These are phyloP conservation scores for Naganishia friedmannii DNA, from an alignment of 768 basidiomycete species.

Conservation along the genomic window DNA sequence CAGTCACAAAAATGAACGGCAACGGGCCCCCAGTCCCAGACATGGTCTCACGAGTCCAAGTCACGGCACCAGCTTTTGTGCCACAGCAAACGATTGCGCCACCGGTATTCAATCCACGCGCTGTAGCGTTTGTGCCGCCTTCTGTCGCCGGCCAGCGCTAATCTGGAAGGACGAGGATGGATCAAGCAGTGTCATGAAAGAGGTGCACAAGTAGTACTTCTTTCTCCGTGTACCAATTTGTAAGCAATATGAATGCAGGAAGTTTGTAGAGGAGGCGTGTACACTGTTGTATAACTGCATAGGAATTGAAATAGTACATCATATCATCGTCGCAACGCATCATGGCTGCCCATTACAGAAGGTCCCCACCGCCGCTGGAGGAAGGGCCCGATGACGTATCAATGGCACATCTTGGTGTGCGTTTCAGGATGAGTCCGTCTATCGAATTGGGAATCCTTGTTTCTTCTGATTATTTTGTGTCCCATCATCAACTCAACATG, in stretches of 20 bases:
- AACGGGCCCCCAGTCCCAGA: not conserved
- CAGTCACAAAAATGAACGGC: not conserved
- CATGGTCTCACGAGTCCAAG: not conserved
- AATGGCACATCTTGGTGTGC: not conserved
- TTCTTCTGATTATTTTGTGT: not conserved
- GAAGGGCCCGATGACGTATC: not conserved
- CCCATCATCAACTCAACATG: not conserved
- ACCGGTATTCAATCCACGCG: constrained; percentile 15
- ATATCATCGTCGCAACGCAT: not conserved
- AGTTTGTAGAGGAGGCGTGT: not conserved
- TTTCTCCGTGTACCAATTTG: not conserved
- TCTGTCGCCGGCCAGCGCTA: not conserved
- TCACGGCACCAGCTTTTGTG: constrained; percentile 9
- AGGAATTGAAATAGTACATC: not conserved
- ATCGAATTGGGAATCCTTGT: not conserved
- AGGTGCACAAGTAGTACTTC: too few relatives aligned
- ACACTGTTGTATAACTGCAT: constrained; percentile 2
- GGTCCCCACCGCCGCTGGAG: too few relatives aligned
- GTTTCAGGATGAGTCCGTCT: constrained; percentile 12
- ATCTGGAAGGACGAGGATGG: too few relatives aligned
- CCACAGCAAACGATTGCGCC: constrained; percentile 1
- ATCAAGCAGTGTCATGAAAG: not conserved
- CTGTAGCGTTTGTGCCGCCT: constrained; percentile 1
- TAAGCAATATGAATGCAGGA: not conserved
- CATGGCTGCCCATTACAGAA: too few relatives aligned